These are phyloP conservation scores for Solanum paucissectum DNA, from an alignment of 257 asterid species.

Conservation along the genomic window DNA sequence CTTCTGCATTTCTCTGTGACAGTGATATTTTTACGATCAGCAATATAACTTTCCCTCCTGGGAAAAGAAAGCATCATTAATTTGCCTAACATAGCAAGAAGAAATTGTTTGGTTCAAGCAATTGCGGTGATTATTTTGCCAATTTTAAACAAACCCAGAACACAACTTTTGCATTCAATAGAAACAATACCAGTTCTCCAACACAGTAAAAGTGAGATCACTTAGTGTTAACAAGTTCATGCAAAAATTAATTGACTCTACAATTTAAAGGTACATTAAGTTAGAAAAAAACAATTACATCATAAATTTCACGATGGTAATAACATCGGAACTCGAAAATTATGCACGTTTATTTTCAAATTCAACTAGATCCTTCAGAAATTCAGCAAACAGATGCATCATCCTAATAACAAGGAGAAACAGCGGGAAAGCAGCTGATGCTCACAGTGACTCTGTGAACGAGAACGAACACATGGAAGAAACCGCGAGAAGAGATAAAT, in stretches of 20 bases:
- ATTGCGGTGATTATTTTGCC: background rate
- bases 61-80: background rate
- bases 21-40: background rate
- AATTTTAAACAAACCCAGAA: background rate
- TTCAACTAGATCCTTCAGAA: background rate
- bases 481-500: background rate
- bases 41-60: background rate
- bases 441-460: background rate
- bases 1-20: background rate
- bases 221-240: background rate
- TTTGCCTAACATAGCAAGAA: background rate
- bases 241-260: background rate
- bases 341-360: background rate
- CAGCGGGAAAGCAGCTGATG: background rate
- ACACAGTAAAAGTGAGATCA: background rate
- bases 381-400: background rate
- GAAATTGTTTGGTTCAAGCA: background rate
- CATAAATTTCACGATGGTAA: background rate
- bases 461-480: background rate
- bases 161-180: background rate
- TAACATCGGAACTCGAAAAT: background rate
- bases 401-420: background rate
- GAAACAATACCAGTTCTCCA: background rate
- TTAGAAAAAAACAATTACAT: background rate
- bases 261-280: background rate